phyloP scores from a whole-genome alignment of 176 grass and related monocot species.

The Musa itinerans region DNA sequence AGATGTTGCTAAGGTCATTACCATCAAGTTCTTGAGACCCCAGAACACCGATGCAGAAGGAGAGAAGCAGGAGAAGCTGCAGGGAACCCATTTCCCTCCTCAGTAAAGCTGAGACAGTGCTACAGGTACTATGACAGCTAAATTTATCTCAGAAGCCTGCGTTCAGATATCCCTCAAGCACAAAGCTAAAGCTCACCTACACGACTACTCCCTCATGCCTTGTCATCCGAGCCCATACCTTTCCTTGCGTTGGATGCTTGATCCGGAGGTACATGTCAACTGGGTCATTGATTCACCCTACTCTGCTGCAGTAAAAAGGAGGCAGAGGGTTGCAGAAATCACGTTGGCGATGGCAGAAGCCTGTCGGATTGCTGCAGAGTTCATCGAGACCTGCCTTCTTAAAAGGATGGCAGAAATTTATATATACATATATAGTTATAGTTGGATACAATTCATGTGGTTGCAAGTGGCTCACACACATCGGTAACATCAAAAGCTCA shows the following conservation, averaged over 20 bases:
- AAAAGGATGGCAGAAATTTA: neutral
- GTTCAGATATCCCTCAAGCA: neutral
- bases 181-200: neutral
- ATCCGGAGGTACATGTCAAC: neutral
- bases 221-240: neutral
- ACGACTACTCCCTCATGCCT: neutral
- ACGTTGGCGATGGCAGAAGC: neutral
- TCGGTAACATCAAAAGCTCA: too few relatives aligned
- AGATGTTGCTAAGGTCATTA: neutral
- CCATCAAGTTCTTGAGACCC: slow-evolving; percentile 25
- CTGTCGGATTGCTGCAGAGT: neutral
- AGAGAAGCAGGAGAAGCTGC: slow-evolving; percentile 14
- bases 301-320: neutral
- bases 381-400: neutral
- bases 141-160: neutral
- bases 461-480: too few relatives aligned
- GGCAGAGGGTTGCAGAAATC: neutral
- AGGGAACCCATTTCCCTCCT: neutral
- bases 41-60: slow-evolving; percentile 9
- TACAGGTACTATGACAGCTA: neutral
- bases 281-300: neutral
- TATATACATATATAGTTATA: too few relatives aligned
- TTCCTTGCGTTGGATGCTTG: neutral
- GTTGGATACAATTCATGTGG: too few relatives aligned
- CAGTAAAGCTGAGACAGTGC: neutral